These are phyloP conservation scores for Candida tallmaniae DNA, from an alignment of 805 yeast genomes.

Conservation along the genomic window DNA sequence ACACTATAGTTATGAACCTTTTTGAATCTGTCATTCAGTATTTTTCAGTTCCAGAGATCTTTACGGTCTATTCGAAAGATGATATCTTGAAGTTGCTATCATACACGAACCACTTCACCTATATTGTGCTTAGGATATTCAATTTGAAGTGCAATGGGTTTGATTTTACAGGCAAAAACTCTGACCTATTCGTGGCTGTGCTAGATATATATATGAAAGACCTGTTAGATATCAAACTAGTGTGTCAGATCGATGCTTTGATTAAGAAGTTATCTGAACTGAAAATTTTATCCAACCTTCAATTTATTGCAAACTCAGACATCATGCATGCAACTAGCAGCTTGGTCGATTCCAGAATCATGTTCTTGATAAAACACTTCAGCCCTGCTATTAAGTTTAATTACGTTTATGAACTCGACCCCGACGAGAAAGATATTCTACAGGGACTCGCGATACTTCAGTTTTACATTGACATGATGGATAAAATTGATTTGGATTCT, in stretches of 20 bases:
- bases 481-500: conserved; percentile 1
- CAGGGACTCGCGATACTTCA: conserved; percentile 20
- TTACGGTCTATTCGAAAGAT: conserved; percentile 14
- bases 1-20: conserved; percentile 10
- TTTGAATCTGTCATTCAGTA: conserved; percentile 10
- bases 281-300: no score
- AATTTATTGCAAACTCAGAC: no score
- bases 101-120: conserved; percentile 9
- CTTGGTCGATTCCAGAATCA: no score
- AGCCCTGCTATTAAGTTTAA: no score
- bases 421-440: no score
- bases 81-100: conserved; percentile 12
- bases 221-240: not conserved
- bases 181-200: conserved; percentile 5
- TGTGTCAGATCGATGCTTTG: conserved; percentile 10
- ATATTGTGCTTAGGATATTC: conserved; percentile 9
- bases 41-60: conserved; percentile 12
- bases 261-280: not conserved
- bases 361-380: no score
- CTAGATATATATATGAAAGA: no score
- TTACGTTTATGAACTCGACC: no score
- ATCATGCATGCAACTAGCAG: no score
- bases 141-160: conserved; percentile 5
- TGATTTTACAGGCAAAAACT: conserved; percentile 3
- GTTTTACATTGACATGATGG: conserved; percentile 21